Base-by-base conservation (phyloP, 176 grass and related monocot species). In the Lolium rigidum region DNA sequence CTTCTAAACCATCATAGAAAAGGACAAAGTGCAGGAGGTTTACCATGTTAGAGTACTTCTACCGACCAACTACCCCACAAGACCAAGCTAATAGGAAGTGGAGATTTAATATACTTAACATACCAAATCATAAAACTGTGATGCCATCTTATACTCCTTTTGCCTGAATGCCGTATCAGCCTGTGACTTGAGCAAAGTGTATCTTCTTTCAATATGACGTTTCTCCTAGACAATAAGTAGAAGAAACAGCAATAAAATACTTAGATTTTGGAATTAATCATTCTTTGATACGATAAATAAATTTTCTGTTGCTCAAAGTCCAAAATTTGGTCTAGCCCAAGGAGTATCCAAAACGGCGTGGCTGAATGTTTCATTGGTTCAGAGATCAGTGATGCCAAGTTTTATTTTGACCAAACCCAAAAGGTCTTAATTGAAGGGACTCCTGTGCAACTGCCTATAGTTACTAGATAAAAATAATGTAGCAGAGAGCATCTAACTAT, bases 71-170 rank as follows among this genome's bases (percentile, higher is more conserved):
- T 35, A 35, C 31, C 31, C 31, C 31, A 35, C 31, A 35, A 35
- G 31, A 35, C 31, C 31, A 35, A 35, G 31, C 31, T 35, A 35
- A 35, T 35, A 35, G 31, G 31, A 35, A 35, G 31, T 35, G 31
- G 31, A 35, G 31, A 35, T 35, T 35, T 35, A 35, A 35, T 35
- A 35, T 35, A 35, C 31, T 35, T 35, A 35, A 35, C 31, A 35
- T 35, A 35, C 31, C 76, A 17, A 2, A 20, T 20, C 28, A 80
- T 86, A 86, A 22, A 1, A 1, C 28, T 80, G 20, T 6, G 54
- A 80, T 72, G 84, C 84, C 17, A 48, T 0, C 7, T 37, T 26
- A 70, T 86, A 86, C 0, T 86, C 84, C 39, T 86, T 86, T 2
- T 46, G 18, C 54, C 11, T 80, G 52, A 86, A 86, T 16, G 76